Evolutionary conservation across 441 rosid genomes (phyloP).

Genomic region (Erodium texanum): DNA sequence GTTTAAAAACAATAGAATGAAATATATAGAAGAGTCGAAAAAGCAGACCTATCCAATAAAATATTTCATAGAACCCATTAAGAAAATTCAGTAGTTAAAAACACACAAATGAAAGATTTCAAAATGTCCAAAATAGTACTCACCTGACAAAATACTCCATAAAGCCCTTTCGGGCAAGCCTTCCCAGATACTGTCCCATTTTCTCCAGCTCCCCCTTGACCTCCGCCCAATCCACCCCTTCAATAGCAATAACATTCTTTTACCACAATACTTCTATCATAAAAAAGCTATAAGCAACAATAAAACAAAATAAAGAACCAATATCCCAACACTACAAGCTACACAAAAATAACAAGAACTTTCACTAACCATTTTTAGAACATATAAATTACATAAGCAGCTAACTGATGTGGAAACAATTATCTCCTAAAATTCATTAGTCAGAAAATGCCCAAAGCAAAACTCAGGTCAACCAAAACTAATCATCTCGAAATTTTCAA

Average conservation of each 20-base stretch:
- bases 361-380: neutral
- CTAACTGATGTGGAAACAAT: neutral
- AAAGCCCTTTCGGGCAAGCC: constrained; percentile 90
- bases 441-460: neutral
- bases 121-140: constrained; percentile 6
- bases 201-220: constrained; percentile 49
- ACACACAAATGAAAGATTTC: constrained; percentile 1
- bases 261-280: constrained; percentile 3
- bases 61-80: too few relatives aligned
- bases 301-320: neutral
- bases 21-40: neutral
- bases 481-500: neutral
- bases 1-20: constrained; percentile 1
- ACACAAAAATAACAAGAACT: constrained; percentile 7
- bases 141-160: constrained; percentile 89
- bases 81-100: neutral
- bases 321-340: constrained; percentile 8
- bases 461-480: neutral
- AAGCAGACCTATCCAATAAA: neutral
- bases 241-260: constrained; percentile 12
- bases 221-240: constrained; percentile 79
- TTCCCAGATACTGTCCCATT: constrained; percentile 83
- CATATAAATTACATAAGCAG: neutral
- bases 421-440: neutral
- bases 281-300: neutral